Evolutionary conservation across 306 rosid species (phyloP).

Genomic region (Malus sieversii): DNA sequence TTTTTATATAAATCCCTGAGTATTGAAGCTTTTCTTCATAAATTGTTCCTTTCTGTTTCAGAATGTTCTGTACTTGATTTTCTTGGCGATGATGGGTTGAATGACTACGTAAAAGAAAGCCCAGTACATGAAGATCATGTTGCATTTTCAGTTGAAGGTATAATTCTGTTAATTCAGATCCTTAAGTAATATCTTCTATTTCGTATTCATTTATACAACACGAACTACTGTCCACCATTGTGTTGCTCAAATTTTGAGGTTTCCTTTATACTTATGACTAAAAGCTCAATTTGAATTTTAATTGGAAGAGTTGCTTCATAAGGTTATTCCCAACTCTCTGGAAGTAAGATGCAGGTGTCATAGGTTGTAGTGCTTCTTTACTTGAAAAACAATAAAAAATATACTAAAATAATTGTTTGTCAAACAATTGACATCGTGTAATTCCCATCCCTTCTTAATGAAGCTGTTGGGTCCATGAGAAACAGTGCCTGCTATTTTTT

Average conservation of each 20-base stretch:
- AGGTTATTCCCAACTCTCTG: background rate
- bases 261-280: background rate
- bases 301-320: background rate
- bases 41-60: conserved; percentile 25
- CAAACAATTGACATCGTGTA: conserved; percentile 4
- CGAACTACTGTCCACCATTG: background rate
- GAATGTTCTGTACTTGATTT: conserved; percentile 70
- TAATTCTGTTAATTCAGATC: background rate
- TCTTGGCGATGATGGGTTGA: conserved; percentile 56
- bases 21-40: background rate
- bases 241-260: background rate
- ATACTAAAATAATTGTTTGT: background rate
- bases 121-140: conserved; percentile 72
- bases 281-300: background rate
- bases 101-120: conserved; percentile 28
- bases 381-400: background rate
- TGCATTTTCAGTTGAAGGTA: conserved; percentile 89
- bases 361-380: background rate
- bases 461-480: background rate
- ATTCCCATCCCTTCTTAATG: background rate
- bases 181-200: background rate
- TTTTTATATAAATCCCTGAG: background rate
- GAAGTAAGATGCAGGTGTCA: background rate
- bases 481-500: background rate
- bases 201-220: background rate